Evolutionary conservation across 495 filamentous ascomycete genomes (phyloP).

Genomic region (Lasiosphaeria hispida): DNA sequence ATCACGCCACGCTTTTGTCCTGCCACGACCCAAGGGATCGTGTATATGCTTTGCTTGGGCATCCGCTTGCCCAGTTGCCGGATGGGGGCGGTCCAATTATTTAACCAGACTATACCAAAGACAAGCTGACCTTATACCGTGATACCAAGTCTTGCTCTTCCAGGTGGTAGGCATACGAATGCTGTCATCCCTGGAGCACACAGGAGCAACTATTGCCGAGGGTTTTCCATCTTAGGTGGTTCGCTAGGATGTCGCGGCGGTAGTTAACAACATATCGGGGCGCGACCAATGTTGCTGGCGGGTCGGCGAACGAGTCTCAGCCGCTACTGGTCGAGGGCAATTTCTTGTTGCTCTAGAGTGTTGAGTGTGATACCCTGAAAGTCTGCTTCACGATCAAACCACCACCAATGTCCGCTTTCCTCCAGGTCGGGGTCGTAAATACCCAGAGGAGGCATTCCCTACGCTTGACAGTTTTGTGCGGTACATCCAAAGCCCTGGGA

Average conservation of each 20-base stretch:
- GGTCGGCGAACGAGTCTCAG: neutral
- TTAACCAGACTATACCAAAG: neutral
- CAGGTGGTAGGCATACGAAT: neutral
- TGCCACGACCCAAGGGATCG: slow-evolving; percentile 5
- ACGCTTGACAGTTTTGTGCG: no score
- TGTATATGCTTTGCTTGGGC: slow-evolving; percentile 3
- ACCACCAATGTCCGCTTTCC: no score
- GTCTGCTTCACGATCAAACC: no score
- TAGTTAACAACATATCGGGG: neutral
- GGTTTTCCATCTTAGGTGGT: neutral
- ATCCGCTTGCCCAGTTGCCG: neutral
- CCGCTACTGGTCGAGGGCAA: no score
- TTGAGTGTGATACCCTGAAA: no score
- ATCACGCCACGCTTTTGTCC: neutral
- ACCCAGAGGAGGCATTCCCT: no score
- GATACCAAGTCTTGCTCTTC: neutral
- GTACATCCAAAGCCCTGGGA: no score
- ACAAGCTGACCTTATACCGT: neutral
- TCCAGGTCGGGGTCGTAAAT: no score
- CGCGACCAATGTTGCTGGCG: neutral
- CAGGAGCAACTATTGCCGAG: neutral
- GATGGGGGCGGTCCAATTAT: neutral
- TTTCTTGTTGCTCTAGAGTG: no score
- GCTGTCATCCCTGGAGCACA: neutral
- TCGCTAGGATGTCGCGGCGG: neutral